Evolutionary conservation across 176 grass and related monocot genomes (phyloP).

Genomic region (Ampelocalamus luodianensis): DNA sequence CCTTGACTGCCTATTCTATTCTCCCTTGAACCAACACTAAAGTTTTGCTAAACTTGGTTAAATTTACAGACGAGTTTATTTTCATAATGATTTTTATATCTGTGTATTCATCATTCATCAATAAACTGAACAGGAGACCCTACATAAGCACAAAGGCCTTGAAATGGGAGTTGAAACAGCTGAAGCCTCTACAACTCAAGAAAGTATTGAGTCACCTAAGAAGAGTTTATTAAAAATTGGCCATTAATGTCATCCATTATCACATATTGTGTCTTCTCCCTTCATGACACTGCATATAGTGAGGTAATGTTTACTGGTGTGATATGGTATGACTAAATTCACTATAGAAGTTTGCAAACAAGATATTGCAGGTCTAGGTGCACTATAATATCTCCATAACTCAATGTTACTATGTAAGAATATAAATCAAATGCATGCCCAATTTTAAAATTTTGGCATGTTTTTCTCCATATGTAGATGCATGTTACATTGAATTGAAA

Average conservation of each 20-base stretch:
- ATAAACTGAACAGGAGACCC: constrained; percentile 65
- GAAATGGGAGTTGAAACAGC: constrained; percentile 33
- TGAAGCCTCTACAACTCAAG: constrained; percentile 34
- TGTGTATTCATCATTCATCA: background rate
- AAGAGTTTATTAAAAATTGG: constrained; percentile 75
- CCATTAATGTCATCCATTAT: constrained; percentile 82
- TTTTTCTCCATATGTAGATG: background rate
- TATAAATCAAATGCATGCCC: background rate
- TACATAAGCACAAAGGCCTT: constrained; percentile 68
- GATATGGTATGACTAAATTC: no score
- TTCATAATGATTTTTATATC: background rate
- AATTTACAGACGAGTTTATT: background rate
- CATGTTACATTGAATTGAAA: background rate
- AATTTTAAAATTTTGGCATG: background rate
- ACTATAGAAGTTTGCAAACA: no score
- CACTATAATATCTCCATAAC: background rate
- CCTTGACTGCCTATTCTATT: background rate
- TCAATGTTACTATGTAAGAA: background rate
- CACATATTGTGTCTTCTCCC: constrained; percentile 69
- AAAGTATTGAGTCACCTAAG: constrained; percentile 42
- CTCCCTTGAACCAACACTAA: background rate
- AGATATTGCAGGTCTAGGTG: no score
- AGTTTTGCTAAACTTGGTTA: background rate
- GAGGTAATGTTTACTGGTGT: constrained; percentile 53
- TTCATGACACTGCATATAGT: constrained; percentile 74